Percentiles rank a stretch among this genome's conserved stretches.
Evolutionary conservation across 768 basidiomycete genomes (phyloP).

Genomic region (Trametes cingulata): DNA sequence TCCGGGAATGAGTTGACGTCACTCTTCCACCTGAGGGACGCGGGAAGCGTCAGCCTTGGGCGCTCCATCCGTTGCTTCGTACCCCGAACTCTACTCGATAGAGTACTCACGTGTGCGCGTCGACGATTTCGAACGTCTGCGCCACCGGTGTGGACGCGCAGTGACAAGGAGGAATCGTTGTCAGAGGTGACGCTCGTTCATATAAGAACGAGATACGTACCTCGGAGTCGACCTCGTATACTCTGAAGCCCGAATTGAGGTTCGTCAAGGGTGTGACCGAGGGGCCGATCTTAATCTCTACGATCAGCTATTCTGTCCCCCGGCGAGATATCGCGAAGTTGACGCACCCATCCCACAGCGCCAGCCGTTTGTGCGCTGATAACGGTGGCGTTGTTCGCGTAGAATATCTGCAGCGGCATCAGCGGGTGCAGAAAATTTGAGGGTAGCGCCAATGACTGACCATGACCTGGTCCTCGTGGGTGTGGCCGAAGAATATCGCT

Average conservation of each 20-base stretch:
- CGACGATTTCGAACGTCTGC: constrained; percentile 76
- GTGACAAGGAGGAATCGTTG: not conserved
- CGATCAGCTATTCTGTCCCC: not conserved
- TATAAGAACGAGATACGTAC: constrained; percentile 40
- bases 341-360: constrained; percentile 51
- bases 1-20: constrained; percentile 60
- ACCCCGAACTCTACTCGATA: not conserved
- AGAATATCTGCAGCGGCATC: constrained; percentile 53
- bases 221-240: constrained; percentile 70
- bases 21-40: constrained; percentile 53
- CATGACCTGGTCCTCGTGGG: constrained; percentile 71
- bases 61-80: not conserved
- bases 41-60: not conserved
- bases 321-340: not conserved
- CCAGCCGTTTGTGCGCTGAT: constrained; percentile 58
- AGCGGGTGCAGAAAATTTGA: not conserved
- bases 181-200: not conserved
- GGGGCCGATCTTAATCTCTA: constrained; percentile 54
- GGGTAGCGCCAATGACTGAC: constrained; percentile 35
- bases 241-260: constrained; percentile 73
- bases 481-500: constrained; percentile 81
- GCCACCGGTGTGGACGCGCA: not conserved
- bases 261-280: constrained; percentile 71
- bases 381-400: constrained; percentile 67
- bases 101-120: constrained; percentile 68